These are phyloP conservation scores for Aureobasidium melanogenum DNA, from an alignment of 2,329 filamentous ascomycete species.

Conservation along the genomic window DNA sequence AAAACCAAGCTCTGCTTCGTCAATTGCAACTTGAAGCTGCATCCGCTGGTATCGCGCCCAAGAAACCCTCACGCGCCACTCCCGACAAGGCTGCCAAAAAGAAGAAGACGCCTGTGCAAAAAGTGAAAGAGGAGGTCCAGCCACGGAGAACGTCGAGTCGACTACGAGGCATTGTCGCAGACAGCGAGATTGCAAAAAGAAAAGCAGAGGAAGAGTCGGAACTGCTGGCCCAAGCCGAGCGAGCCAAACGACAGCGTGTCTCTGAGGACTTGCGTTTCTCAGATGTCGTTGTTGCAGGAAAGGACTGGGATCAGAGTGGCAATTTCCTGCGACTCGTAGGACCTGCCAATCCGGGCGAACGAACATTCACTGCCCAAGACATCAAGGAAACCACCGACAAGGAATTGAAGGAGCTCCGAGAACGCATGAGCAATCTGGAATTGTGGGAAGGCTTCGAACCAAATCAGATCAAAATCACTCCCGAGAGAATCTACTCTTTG, in stretches of 20 bases:
- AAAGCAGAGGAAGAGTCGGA: conserved; percentile 59
- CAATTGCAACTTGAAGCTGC: conserved; percentile 61
- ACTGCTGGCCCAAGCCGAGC: conserved; percentile 47
- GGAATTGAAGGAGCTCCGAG: conserved; percentile 61
- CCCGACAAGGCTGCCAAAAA: conserved; percentile 39
- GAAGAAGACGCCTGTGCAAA: conserved; percentile 32
- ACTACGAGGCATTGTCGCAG: conserved; percentile 53
- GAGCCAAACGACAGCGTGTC: conserved; percentile 55
- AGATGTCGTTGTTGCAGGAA: conserved; percentile 72
- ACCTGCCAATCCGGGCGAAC: conserved; percentile 67
- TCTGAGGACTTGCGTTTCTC: conserved; percentile 61
- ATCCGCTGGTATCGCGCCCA: conserved; percentile 58
- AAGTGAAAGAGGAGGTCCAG: conserved; percentile 49
- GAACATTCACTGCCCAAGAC: conserved; percentile 81
- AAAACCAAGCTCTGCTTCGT: conserved; percentile 73
- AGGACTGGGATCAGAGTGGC: conserved; percentile 60
- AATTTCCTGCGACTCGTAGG: conserved; percentile 60
- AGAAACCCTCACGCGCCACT: conserved; percentile 38
- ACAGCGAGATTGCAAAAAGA: conserved; percentile 58
- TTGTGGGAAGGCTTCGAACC: conserved; percentile 80
- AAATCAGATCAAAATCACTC: conserved; percentile 82
- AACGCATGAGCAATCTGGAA: conserved; percentile 67
- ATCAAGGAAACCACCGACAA: conserved; percentile 70
- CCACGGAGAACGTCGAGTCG: conserved; percentile 55
- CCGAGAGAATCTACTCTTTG: conserved; percentile 65